Conservation (phyloP, 2,329 filamentous ascomycete genomes). For the Amauroascus niger region DNA sequence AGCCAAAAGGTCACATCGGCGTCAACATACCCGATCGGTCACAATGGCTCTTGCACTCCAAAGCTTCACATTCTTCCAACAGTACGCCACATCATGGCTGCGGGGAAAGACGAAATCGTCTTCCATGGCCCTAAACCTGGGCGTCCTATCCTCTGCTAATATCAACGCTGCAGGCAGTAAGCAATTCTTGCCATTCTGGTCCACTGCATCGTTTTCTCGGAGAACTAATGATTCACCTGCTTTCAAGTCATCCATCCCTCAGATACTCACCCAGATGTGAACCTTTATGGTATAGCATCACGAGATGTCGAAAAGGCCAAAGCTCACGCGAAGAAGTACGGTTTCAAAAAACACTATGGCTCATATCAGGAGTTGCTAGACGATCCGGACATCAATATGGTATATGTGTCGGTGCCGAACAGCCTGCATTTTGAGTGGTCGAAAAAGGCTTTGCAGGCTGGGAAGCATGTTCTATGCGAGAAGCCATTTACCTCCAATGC, state of each 20-base stretch:
- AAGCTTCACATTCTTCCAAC: conserved; percentile 9
- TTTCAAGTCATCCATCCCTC: conserved; percentile 36
- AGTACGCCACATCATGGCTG: conserved; percentile 12
- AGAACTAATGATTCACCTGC: neutral
- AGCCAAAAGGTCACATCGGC: neutral
- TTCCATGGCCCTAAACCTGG: conserved; percentile 11
- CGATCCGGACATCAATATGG: conserved; percentile 35
- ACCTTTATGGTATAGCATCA: conserved; percentile 46
- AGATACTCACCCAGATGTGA: conserved; percentile 45
- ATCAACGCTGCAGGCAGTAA: conserved; percentile 13
- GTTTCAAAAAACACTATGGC: conserved; percentile 37
- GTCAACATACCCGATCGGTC: neutral
- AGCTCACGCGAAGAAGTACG: conserved; percentile 42
- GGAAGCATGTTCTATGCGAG: conserved; percentile 27
- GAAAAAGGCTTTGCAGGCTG: conserved; percentile 24
- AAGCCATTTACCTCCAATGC: conserved; percentile 26
- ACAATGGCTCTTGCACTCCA: conserved; percentile 6
- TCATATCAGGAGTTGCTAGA: conserved; percentile 21
- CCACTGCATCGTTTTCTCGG: neutral
- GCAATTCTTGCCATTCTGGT: neutral
- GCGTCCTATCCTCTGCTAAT: conserved; percentile 10
- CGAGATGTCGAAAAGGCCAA: conserved; percentile 41
- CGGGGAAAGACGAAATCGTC: conserved; percentile 9
- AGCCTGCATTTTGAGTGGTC: conserved; percentile 38
- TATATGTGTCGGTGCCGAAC: conserved; percentile 44